Evolutionary conservation across 2,329 filamentous ascomycete genomes (phyloP).

Genomic region (Pestalotiopsis sp.): DNA sequence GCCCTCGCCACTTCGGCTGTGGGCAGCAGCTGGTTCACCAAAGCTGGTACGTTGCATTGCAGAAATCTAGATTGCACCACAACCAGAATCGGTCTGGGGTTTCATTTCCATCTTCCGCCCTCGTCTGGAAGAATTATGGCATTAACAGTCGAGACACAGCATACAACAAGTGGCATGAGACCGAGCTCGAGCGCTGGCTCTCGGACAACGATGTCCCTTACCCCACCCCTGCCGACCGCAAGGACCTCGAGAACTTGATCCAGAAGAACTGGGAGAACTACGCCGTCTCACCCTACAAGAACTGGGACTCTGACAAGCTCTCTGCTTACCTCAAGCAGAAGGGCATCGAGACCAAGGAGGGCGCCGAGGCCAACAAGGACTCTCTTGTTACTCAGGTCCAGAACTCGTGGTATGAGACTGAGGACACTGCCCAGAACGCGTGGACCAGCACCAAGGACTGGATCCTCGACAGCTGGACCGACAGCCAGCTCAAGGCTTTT

Average conservation of each 20-base stretch:
- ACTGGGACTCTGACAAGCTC: slow-evolving; percentile 74
- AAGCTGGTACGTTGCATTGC: slow-evolving; percentile 67
- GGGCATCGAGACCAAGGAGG: slow-evolving; percentile 69
- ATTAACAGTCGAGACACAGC: slow-evolving; percentile 50
- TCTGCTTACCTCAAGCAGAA: slow-evolving; percentile 69
- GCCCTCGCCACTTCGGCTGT: slow-evolving; percentile 71
- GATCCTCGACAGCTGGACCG: slow-evolving; percentile 94
- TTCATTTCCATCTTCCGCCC: neutral
- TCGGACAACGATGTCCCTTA: slow-evolving; percentile 90
- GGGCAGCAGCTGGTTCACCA: slow-evolving; percentile 84
- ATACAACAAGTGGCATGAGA: slow-evolving; percentile 99
- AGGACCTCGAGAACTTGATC: slow-evolving; percentile 90
- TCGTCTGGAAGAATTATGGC: neutral
- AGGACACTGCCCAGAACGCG: slow-evolving; percentile 74
- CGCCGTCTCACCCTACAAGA: slow-evolving; percentile 74
- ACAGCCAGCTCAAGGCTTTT: slow-evolving; percentile 92
- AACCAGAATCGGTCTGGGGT: slow-evolving; percentile 4
- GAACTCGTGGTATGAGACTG: slow-evolving; percentile 75
- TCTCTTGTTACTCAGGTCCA: slow-evolving; percentile 71
- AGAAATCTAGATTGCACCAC: slow-evolving; percentile 10
- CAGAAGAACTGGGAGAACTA: slow-evolving; percentile 86
- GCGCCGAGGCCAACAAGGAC: slow-evolving; percentile 70
- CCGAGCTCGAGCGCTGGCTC: slow-evolving; percentile 95
- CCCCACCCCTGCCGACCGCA: slow-evolving; percentile 87
- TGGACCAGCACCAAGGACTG: slow-evolving; percentile 80